Conservation (phyloP, 2,329 filamentous ascomycete species). For the Fusarium pseudonygamai region DNA sequence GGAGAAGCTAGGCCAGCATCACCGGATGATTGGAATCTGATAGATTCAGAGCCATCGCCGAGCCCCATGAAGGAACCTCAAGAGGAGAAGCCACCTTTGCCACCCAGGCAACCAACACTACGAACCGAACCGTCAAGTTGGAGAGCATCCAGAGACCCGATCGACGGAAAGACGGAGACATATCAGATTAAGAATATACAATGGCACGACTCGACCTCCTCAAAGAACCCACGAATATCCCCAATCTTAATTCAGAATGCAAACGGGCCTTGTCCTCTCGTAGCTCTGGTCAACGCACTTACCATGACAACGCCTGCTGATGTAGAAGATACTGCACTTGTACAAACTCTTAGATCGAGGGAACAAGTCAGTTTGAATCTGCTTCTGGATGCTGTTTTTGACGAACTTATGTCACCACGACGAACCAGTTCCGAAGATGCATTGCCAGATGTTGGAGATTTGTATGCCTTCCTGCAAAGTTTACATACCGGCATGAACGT, state of each 20-base stretch:
- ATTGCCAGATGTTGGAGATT: slow-evolving; percentile 85
- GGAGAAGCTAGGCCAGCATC: slow-evolving; percentile 30
- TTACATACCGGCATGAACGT: slow-evolving; percentile 98
- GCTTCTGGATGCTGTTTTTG: slow-evolving; percentile 88
- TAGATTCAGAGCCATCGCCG: slow-evolving; percentile 54
- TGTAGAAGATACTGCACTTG: slow-evolving; percentile 71
- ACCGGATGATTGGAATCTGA: slow-evolving; percentile 62
- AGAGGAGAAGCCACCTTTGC: slow-evolving; percentile 48
- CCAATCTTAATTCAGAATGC: slow-evolving; percentile 92
- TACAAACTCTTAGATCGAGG: slow-evolving; percentile 79
- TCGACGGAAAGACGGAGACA: slow-evolving; percentile 71
- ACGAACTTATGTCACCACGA: slow-evolving; percentile 86
- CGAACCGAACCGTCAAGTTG: slow-evolving; percentile 44
- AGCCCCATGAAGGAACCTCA: slow-evolving; percentile 16
- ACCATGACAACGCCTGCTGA: slow-evolving; percentile 80
- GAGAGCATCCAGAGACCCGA: slow-evolving; percentile 53
- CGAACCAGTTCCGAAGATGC: slow-evolving; percentile 69
- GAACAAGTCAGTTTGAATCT: slow-evolving; percentile 90
- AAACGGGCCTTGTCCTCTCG: slow-evolving; percentile 92
- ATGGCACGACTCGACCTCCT: slow-evolving; percentile 75
- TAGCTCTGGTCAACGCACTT: slow-evolving; percentile 92
- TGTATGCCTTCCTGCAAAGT: slow-evolving; percentile 87
- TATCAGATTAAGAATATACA: slow-evolving; percentile 93
- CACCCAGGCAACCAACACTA: slow-evolving; percentile 47
- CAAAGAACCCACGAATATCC: slow-evolving; percentile 74